Evolutionary conservation across 768 basidiomycete genomes (phyloP), one percentile per base, ranked within the genome.

Genomic region (Terana coerulea): DNA sequence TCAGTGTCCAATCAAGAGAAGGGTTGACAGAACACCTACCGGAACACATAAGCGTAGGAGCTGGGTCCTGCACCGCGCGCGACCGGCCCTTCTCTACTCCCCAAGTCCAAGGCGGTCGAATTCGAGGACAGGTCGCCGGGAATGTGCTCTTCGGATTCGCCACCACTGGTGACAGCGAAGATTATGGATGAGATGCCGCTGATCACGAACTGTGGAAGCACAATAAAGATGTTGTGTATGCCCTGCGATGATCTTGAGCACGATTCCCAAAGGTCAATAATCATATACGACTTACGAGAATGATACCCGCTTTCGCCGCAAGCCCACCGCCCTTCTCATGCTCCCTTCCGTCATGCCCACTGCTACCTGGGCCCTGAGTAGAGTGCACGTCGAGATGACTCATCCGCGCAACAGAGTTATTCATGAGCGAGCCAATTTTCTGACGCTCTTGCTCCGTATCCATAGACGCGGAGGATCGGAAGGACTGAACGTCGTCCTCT

Each of bases 161-260:
- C 49, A 8, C 49, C 22, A 28, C 36, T 31, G 19, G 93, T 75
- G 4, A 97, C 68, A 14, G 88, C 89, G 61, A 98, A 97, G 40
- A 98, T 77, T 54, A 95, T 71, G 9, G 93, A 82, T 0, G 92
- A 84, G 4, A 98, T 67, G 21, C 84, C 92, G 0, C 91, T 95
- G 28, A 95, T 87, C 34, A 98, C 75, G 69, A 98, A 95, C 62
- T 98, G 95, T 0, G 95, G 95, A 6, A 97, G 71, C 52, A 98
- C 95, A 55, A 98, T 74, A 67, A 89, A 95, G 52, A 97, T 80
- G 62, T 97, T 98, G 68, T 98, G 94, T 47, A 98, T 95, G 34
- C 95, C 94, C 91, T 93, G 54, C 25, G 4, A 19, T 12, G n/a
- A 11, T 36, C 12, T 26, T 53, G 29, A 56, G 31, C 33, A 43